Conservation (phyloP, 345 rosid genomes). For the Acer negundo region DNA sequence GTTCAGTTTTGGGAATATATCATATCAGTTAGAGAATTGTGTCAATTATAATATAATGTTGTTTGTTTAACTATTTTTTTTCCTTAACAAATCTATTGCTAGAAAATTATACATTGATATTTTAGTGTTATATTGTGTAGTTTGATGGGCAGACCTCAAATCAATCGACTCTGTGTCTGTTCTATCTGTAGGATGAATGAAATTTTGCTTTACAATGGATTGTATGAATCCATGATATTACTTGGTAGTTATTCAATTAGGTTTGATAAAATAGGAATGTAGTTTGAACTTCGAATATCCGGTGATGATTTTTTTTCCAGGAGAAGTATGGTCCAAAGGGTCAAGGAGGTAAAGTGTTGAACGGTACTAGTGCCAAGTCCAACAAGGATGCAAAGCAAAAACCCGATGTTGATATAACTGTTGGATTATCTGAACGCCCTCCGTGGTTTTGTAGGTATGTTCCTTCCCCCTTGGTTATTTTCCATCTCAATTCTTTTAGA, state of each 20-base stretch:
- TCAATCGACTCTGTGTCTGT: too few species aligned
- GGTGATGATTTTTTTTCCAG: slow-evolving; percentile 36
- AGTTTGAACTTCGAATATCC: not conserved
- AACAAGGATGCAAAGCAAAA: slow-evolving; percentile 55
- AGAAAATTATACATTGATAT: not conserved
- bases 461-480: not conserved
- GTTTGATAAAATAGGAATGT: not conserved
- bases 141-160: too few species aligned
- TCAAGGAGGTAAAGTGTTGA: slow-evolving; percentile 45
- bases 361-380: slow-evolving; percentile 62
- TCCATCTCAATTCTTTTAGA: not conserved
- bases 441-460: slow-evolving; percentile 96
- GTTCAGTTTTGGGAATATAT: too few species aligned
- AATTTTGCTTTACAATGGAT: not conserved
- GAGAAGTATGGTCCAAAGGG: slow-evolving; percentile 98
- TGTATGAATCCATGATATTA: not conserved
- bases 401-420: slow-evolving; percentile 67
- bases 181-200: not conserved
- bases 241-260: not conserved
- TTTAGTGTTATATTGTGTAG: not conserved
- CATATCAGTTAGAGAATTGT: too few species aligned
- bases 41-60: too few species aligned
- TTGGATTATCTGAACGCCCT: slow-evolving; percentile 76
- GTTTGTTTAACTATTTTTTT: too few species aligned
- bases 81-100: not conserved